A percentile compares a stretch with the other conserved stretches of the same genome.
phyloP scores from a whole-genome alignment of 2,329 filamentous ascomycete species.

The Clathrospora elynae region DNA sequence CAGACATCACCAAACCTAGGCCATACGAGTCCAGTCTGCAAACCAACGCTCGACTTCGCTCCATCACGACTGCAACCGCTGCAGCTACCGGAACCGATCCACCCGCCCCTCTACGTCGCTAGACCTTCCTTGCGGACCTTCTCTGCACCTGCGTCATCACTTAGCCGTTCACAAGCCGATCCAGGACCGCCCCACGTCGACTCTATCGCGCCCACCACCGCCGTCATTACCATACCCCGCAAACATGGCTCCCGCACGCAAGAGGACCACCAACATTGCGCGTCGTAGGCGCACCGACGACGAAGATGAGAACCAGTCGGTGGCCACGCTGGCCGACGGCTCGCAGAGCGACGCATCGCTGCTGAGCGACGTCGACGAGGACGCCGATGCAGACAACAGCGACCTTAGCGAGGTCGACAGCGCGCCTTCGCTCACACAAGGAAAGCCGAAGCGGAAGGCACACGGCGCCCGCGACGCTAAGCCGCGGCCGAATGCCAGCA shows the following conservation, averaged over 20 bases:
- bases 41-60: constrained; percentile 23
- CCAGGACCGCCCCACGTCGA: constrained; percentile 28
- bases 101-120: constrained; percentile 20
- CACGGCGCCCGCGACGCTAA: constrained; percentile 46
- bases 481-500: constrained; percentile 32
- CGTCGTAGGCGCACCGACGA: constrained; percentile 49
- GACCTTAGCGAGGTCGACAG: constrained; percentile 61
- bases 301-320: constrained; percentile 46
- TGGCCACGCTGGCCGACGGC: constrained; percentile 62
- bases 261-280: constrained; percentile 43
- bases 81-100: constrained; percentile 25
- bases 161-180: constrained; percentile 27
- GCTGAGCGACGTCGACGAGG: constrained; percentile 62
- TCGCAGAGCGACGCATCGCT: constrained; percentile 67
- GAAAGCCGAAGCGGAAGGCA: constrained; percentile 46
- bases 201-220: constrained; percentile 20
- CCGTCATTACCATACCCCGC: constrained; percentile 20
- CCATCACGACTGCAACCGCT: constrained; percentile 37
- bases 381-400: constrained; percentile 64
- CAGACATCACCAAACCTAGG: constrained; percentile 31
- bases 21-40: constrained; percentile 28
- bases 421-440: constrained; percentile 41
- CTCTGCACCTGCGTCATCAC: constrained; percentile 32
- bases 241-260: constrained; percentile 47
- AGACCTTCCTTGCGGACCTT: constrained; percentile 22